A percentile compares a stretch with the other conserved stretches of the same genome.
These are phyloP conservation scores for Stemphylium lycopersici DNA, from an alignment of 2,329 filamentous ascomycete genomes.

Conservation along the genomic window DNA sequence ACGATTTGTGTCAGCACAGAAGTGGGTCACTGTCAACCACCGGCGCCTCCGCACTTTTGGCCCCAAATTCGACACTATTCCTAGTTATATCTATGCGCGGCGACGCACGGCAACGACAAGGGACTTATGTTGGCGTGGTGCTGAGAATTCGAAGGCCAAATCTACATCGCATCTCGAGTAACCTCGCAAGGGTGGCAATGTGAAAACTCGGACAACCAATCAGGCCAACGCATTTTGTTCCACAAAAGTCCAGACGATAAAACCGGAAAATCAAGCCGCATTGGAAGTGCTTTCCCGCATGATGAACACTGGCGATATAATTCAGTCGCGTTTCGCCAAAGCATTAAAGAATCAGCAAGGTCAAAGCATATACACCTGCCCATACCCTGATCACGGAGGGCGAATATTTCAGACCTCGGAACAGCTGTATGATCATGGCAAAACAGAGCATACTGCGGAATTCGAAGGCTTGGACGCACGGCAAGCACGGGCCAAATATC, in stretches of 20 bases:
- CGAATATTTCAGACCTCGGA: conserved; percentile 37
- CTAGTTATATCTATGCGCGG: too few relatives aligned
- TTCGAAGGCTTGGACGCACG: conserved; percentile 26
- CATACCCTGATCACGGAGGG: conserved; percentile 35
- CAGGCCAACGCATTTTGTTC: background rate
- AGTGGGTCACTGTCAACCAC: too few relatives aligned
- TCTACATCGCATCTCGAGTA: background rate
- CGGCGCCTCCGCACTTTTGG: too few relatives aligned
- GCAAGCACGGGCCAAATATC: conserved; percentile 31
- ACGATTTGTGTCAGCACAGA: too few relatives aligned
- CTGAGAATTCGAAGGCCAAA: too few relatives aligned
- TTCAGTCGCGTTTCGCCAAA: conserved; percentile 34
- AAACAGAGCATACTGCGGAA: conserved; percentile 32
- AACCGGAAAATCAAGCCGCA: background rate
- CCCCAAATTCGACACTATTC: too few relatives aligned
- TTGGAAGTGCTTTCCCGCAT: conserved; percentile 2
- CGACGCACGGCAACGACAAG: too few relatives aligned
- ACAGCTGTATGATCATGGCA: conserved; percentile 35
- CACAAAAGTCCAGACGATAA: background rate
- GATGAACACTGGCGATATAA: conserved; percentile 29
- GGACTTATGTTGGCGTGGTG: too few relatives aligned
- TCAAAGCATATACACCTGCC: conserved; percentile 33
- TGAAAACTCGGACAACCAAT: background rate
- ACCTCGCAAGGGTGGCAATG: background rate
- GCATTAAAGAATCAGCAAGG: conserved; percentile 34